These are phyloP conservation scores for Buxus sempervirens DNA, from an alignment of 164 flowering plant species.

Conservation along the genomic window DNA sequence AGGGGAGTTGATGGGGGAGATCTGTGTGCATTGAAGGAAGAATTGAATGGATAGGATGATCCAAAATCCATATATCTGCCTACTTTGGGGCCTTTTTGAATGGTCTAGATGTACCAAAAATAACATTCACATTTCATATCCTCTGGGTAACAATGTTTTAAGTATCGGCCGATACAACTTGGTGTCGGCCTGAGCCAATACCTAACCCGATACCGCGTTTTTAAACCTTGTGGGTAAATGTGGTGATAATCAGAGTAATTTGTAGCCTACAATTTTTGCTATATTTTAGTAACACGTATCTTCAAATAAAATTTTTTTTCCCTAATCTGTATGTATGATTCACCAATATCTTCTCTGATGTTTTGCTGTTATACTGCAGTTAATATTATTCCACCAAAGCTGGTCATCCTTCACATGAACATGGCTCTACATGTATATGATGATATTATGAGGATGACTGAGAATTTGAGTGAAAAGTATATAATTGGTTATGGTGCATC, in stretches of 20 bases:
- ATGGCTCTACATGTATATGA: slow-evolving; percentile 98
- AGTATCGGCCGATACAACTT: too few species aligned
- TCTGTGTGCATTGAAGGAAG: background rate
- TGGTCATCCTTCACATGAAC: slow-evolving; percentile 96
- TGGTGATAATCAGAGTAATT: too few species aligned
- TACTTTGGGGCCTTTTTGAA: background rate
- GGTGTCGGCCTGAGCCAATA: too few species aligned
- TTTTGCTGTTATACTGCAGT: slow-evolving; percentile 30
- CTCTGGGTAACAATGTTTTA: too few species aligned
- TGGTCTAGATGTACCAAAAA: background rate
- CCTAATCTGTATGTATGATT: background rate
- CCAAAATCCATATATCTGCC: background rate
- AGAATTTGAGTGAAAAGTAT: slow-evolving; percentile 88
- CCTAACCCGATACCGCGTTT: too few species aligned
- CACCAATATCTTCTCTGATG: background rate
- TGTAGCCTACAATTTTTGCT: too few species aligned
- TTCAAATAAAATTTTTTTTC: background rate
- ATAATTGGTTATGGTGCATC: slow-evolving; percentile 97
- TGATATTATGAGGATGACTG: slow-evolving; percentile 99
- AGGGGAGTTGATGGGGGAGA: too few species aligned
- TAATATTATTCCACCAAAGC: slow-evolving; percentile 70
- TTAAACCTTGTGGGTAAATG: too few species aligned
- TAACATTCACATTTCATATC: too few species aligned
- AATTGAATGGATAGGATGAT: background rate
- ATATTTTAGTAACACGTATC: background rate